Conservation (phyloP, 345 rosid species). For the Salix koriyanagi region DNA sequence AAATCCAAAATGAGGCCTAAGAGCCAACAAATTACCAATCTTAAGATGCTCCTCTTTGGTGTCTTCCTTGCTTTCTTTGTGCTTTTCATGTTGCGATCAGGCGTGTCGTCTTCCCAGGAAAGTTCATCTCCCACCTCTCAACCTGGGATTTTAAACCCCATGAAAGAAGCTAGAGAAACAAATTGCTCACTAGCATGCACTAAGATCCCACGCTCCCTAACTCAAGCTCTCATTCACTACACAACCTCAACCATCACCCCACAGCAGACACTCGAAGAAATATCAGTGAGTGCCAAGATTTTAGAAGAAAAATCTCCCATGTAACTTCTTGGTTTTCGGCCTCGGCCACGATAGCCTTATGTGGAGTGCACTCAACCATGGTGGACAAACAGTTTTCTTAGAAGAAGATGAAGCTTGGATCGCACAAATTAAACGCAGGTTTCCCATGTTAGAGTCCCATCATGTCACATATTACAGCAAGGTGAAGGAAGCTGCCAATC, state of each 20-base stretch:
- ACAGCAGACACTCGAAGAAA: slow-evolving; percentile 73
- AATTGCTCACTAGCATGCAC: slow-evolving; percentile 41
- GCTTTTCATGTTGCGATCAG: slow-evolving; percentile 57
- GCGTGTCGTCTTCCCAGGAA: slow-evolving; percentile 36
- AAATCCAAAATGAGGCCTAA: slow-evolving; percentile 57
- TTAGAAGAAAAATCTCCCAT: slow-evolving; percentile 68
- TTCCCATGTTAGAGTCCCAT: slow-evolving; percentile 66
- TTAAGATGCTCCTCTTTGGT: slow-evolving; percentile 58
- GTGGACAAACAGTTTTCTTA: slow-evolving; percentile 74
- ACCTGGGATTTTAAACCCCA: not conserved
- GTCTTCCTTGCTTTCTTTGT: slow-evolving; percentile 54
- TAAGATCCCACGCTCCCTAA: slow-evolving; percentile 55
- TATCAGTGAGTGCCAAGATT: slow-evolving; percentile 50
- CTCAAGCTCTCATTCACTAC: slow-evolving; percentile 75
- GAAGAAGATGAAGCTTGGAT: slow-evolving; percentile 95
- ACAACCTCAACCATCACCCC: slow-evolving; percentile 81
- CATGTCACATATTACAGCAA: slow-evolving; percentile 73
- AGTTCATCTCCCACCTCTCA: slow-evolving; percentile 8
- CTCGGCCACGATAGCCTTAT: slow-evolving; percentile 85
- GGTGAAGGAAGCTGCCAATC: slow-evolving; percentile 61
- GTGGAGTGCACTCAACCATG: slow-evolving; percentile 89
- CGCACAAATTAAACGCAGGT: slow-evolving; percentile 51
- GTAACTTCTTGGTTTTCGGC: slow-evolving; percentile 91
- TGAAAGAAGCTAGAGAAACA: not conserved
- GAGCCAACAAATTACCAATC: slow-evolving; percentile 39